phyloP scores from a whole-genome alignment of 176 grass and related monocot genomes.

The Oryza australiensis region DNA sequence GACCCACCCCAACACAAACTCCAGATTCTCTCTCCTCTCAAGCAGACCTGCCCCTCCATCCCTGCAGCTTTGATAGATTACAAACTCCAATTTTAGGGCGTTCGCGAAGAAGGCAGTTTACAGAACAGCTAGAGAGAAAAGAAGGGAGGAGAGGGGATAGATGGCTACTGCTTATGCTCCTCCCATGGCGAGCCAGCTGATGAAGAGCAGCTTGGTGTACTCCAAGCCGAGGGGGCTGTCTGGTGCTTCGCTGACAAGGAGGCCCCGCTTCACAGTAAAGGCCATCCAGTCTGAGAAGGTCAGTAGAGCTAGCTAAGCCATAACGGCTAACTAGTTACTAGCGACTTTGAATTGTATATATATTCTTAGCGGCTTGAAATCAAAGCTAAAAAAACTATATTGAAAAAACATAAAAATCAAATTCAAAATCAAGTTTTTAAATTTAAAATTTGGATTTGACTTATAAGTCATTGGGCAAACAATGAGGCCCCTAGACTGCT shows the following conservation, averaged over 20 bases:
- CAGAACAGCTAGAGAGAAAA: not conserved
- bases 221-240: slow-evolving; percentile 63
- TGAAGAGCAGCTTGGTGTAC: slow-evolving; percentile 49
- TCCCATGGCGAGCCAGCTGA: slow-evolving; percentile 85
- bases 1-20: not conserved
- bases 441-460: too few relatives aligned
- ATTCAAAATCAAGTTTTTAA: too few relatives aligned
- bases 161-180: slow-evolving; percentile 84
- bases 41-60: too few relatives aligned
- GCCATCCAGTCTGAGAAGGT: slow-evolving; percentile 85
- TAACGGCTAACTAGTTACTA: too few relatives aligned
- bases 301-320: not conserved
- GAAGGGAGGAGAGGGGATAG: not conserved
- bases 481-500: too few relatives aligned
- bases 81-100: slow-evolving; percentile 17
- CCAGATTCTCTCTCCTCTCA: slow-evolving; percentile 10
- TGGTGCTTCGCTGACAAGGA: slow-evolving; percentile 41
- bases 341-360: too few relatives aligned
- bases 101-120: not conserved
- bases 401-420: too few relatives aligned
- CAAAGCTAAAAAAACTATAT: too few relatives aligned
- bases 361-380: too few relatives aligned
- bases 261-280: slow-evolving; percentile 65
- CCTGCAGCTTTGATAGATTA: slow-evolving; percentile 19
- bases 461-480: too few relatives aligned